Percentiles rank a stretch among this genome's conserved stretches.
Conservation (phyloP, 345 rosid species). For the Boechera divaricarpa region DNA sequence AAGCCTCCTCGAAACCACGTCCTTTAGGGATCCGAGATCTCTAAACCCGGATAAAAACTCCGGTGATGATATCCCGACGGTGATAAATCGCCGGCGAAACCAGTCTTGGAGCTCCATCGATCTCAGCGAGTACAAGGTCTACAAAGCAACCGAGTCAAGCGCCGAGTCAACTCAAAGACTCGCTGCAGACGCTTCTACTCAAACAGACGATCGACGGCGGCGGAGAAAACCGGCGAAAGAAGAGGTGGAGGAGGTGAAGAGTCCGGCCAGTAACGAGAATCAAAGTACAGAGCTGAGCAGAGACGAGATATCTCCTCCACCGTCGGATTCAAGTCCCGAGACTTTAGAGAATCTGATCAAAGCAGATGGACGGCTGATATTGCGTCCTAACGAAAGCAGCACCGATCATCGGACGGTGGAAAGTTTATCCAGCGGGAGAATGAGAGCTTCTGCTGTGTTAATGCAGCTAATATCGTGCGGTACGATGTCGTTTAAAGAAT, state of each 20-base stretch:
- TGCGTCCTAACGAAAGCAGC: slow-evolving; percentile 37
- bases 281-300: slow-evolving; percentile 64
- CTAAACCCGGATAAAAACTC: slow-evolving; percentile 32
- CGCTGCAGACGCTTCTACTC: slow-evolving; percentile 93
- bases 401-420: slow-evolving; percentile 61
- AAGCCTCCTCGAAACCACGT: slow-evolving; percentile 53
- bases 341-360: slow-evolving; percentile 84
- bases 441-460: slow-evolving; percentile 79
- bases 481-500: slow-evolving; percentile 75
- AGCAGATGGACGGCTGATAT: slow-evolving; percentile 69
- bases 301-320: slow-evolving; percentile 95
- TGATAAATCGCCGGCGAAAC: slow-evolving; percentile 59
- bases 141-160: slow-evolving; percentile 58
- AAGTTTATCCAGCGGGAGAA: slow-evolving; percentile 59
- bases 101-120: slow-evolving; percentile 90
- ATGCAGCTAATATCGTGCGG: slow-evolving; percentile 97
- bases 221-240: slow-evolving; percentile 55
- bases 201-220: slow-evolving; percentile 73
- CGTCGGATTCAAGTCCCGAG: slow-evolving; percentile 95
- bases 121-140: slow-evolving; percentile 78
- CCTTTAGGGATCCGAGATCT: slow-evolving; percentile 56
- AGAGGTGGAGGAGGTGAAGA: slow-evolving; percentile 38
- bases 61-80: slow-evolving; percentile 51
- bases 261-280: slow-evolving; percentile 42
- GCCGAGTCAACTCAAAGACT: slow-evolving; percentile 58